Evolutionary conservation across 75 land plant species (phyloP), one percentile per base, ranked within the genome.

Genomic region (Sequoia sempervirens): DNA sequence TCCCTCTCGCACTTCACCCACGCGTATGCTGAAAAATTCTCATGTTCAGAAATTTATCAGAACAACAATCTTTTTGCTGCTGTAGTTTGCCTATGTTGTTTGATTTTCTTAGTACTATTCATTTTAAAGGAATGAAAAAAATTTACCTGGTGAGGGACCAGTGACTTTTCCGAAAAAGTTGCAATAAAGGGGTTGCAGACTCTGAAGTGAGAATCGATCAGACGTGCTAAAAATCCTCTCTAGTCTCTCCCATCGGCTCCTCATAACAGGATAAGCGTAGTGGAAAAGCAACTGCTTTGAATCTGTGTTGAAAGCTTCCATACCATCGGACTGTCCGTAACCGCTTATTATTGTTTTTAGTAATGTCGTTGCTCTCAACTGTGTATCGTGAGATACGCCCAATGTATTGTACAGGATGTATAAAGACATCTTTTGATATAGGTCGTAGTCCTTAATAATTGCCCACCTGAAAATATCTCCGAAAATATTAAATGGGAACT

Each of bases 141-240:
- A 4, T 26, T 20, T 73, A 95, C 97, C 97, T 89, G 95, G 97
- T 76, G 92, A 88, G 66, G 95, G 90, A 30, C 69, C 84, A 20
- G 90, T 88, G 50, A 84, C 64, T 32, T 81, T 79, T 11, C 17
- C 15, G 28, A 87, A 50, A 11, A 50, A 50, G 13, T 12, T 50
- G 2, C 52, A 50, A 10, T 50, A 50, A 50, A 50, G 12, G 12
- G 52, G 52, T 12, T 50, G 52, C 52, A 50, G 52, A 50, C 14
- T 50, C 52, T 50, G 52, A 50, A 50, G 52, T 10, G 52, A 50
- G 52, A 50, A 50, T 50, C 52, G 52, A 50, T 50, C 52, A 50
- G 52, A 50, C 14, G 1, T 2, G 52, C 14, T 50, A 50, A 50
- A 50, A 50, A 50, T 50, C 52, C 52, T 11, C 52, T 50, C 52